phyloP scores from a whole-genome alignment of 495 filamentous ascomycete genomes.

The Glutinoglossum americanum region DNA sequence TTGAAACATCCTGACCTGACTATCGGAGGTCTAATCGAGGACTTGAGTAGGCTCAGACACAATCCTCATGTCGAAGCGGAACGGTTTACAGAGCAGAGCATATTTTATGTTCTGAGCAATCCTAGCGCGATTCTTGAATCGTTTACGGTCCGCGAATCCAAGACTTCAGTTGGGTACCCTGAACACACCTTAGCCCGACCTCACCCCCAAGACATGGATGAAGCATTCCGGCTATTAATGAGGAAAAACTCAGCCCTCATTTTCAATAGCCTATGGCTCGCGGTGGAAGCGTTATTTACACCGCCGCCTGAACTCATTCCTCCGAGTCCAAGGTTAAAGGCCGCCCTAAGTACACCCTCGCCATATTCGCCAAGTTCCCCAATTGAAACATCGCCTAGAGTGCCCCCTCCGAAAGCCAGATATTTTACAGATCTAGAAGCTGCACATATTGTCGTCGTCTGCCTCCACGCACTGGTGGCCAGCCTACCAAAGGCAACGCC shows the following conservation, averaged over 20 bases:
- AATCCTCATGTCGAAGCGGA: constrained; percentile 18
- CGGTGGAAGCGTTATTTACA: constrained; percentile 42
- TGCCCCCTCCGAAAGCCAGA: not conserved
- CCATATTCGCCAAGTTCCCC: not conserved
- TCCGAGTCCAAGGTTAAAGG: constrained; percentile 12
- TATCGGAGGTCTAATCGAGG: not conserved
- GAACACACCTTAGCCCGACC: not conserved
- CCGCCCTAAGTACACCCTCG: constrained; percentile 3
- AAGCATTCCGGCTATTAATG: constrained; percentile 13
- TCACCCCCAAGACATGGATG: constrained; percentile 12
- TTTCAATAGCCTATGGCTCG: constrained; percentile 58
- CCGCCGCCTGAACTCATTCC: constrained; percentile 33
- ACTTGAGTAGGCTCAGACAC: not conserved
- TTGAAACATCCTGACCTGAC: constrained; percentile 10
- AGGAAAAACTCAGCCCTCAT: constrained; percentile 25
- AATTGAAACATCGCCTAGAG: not conserved
- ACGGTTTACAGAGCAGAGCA: constrained; percentile 46
- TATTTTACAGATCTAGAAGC: constrained; percentile 31
- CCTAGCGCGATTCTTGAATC: constrained; percentile 40
- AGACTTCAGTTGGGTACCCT: constrained; percentile 3
- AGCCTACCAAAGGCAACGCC: constrained; percentile 24
- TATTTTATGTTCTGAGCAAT: constrained; percentile 52
- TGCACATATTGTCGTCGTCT: constrained; percentile 32
- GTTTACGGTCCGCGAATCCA: constrained; percentile 28
- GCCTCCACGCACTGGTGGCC: constrained; percentile 33